Evolutionary conservation across 306 rosid species (phyloP).

Genomic region (Cicer yamashitae): DNA sequence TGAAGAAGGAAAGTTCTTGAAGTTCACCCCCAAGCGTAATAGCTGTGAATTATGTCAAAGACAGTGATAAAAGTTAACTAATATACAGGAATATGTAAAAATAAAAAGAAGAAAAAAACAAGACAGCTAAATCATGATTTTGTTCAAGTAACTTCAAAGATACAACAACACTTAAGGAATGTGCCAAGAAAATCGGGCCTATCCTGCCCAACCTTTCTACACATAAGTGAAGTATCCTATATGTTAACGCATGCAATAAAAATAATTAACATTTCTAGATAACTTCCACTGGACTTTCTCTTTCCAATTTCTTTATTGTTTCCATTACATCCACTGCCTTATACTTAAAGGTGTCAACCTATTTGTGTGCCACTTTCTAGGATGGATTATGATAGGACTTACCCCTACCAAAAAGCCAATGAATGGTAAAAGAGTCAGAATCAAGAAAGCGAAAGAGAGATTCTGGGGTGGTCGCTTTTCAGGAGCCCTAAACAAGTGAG

Average conservation of each 20-base stretch:
- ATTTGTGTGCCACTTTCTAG: background rate
- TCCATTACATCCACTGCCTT: background rate
- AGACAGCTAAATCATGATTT: slow-evolving; percentile 6
- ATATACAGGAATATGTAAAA: slow-evolving; percentile 19
- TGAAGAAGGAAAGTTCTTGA: slow-evolving; percentile 83
- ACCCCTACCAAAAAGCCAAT: slow-evolving; percentile 90
- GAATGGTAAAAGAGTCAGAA: slow-evolving; percentile 73
- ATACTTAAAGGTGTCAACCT: slow-evolving; percentile 6
- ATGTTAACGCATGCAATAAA: background rate
- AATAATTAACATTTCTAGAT: slow-evolving; percentile 5
- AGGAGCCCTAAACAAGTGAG: slow-evolving; percentile 86
- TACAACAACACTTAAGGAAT: slow-evolving; percentile 16
- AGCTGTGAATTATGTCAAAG: slow-evolving; percentile 58
- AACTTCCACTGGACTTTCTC: background rate
- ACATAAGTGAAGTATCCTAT: background rate
- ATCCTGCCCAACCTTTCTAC: slow-evolving; percentile 3
- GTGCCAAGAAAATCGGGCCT: slow-evolving; percentile 22
- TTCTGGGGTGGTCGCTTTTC: slow-evolving; percentile 86
- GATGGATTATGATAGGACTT: slow-evolving; percentile 50
- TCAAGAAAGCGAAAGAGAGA: slow-evolving; percentile 85
- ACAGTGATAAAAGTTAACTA: slow-evolving; percentile 32
- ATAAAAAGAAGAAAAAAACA: slow-evolving; percentile 5
- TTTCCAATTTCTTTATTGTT: slow-evolving; percentile 1
- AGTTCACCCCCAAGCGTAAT: slow-evolving; percentile 75
- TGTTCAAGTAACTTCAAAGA: slow-evolving; percentile 23